Evolutionary conservation across 805 yeast species (phyloP), one percentile per base, ranked within the genome.

Genomic region (Candida corydali): DNA sequence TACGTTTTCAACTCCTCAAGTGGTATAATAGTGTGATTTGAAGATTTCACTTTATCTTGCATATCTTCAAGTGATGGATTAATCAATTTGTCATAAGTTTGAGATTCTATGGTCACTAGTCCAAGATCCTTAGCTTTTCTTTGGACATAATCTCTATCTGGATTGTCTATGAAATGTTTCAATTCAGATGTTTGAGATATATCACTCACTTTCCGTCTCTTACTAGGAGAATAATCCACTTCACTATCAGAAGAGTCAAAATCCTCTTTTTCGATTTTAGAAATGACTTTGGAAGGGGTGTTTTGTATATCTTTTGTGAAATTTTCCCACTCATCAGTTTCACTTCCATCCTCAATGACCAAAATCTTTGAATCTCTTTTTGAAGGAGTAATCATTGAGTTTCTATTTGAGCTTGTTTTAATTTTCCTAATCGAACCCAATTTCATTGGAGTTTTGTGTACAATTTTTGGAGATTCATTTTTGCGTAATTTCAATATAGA

Each of bases 401-500:
- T 46, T 37, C 63, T 45, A 33, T 45, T 54, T 32, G 27, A 47
- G 46, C 25, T 42, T 16, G 32, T 20, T 46, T 51, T 17, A 40
- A 34, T 8, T 34, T 29, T 36, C 11, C 17, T 18, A 9, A 23
- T 20, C 12, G 26, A 27, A 11, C 30, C 34, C 17, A 36, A 31
- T 29, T 42, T 49, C 36, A 40, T 10, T 4, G 48, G 51, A 5
- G 47, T 44, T 29, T 32, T 41, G 26, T 40, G 41, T 26, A 14
- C 17, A 12, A 9, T 8, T 12, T 29, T 32, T 16, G 31, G 37
- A 7, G 26, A 30, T 38, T 46, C 35, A 34, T 71, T 73, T 8
- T 57, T 50, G 44, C 63, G 70, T 33, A 61, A 55, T 51, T 74
- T 76, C 41, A 73, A 52, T 8, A 76, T 49, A 2, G 70, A 63